A percentile compares a stretch with the other conserved stretches of the same genome.
These are phyloP conservation scores for Bombardia bombarda DNA, from an alignment of 495 filamentous ascomycete genomes.

Conservation along the genomic window DNA sequence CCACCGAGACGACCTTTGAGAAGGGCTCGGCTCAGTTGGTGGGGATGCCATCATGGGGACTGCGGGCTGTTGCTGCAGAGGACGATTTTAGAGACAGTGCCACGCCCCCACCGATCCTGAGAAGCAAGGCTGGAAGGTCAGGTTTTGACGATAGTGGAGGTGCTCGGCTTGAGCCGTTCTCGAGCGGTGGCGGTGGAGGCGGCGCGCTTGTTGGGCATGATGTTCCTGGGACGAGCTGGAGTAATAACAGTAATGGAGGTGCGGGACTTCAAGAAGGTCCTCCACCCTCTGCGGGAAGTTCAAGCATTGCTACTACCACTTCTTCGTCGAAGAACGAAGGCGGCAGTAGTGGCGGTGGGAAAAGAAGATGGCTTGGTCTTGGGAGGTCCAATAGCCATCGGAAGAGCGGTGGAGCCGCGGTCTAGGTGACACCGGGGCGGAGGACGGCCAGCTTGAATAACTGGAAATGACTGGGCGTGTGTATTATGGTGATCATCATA, in stretches of 20 bases:
- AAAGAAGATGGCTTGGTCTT: conserved; percentile 28
- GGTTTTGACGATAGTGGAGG: conserved; percentile 17
- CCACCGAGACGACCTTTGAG: conserved; percentile 27
- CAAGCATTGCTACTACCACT: too few relatives aligned
- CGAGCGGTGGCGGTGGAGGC: too few relatives aligned
- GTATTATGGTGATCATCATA: too few relatives aligned
- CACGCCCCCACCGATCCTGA: conserved; percentile 39
- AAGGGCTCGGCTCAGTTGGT: conserved; percentile 13
- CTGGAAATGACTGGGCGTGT: too few relatives aligned
- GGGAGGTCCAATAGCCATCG: conserved; percentile 23
- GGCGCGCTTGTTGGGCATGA: conserved; percentile 2
- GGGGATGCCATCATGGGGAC: conserved; percentile 23
- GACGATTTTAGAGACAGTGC: conserved; percentile 28
- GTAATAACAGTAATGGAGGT: conserved; percentile 9
- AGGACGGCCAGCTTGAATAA: too few relatives aligned
- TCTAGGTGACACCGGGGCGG: too few relatives aligned
- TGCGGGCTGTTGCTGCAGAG: conserved; percentile 14
- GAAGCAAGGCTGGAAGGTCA: conserved; percentile 22
- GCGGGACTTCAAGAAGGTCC: not conserved
- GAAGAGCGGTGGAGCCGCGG: conserved; percentile 11
- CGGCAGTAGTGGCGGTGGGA: too few relatives aligned
- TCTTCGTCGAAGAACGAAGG: too few relatives aligned
- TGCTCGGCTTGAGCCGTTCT: conserved; percentile 2
- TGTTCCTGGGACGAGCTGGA: not conserved
- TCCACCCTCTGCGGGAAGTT: too few relatives aligned